These are phyloP conservation scores for Dactylellina sp. DNA, from an alignment of 2,329 filamentous ascomycete species.

Conservation along the genomic window DNA sequence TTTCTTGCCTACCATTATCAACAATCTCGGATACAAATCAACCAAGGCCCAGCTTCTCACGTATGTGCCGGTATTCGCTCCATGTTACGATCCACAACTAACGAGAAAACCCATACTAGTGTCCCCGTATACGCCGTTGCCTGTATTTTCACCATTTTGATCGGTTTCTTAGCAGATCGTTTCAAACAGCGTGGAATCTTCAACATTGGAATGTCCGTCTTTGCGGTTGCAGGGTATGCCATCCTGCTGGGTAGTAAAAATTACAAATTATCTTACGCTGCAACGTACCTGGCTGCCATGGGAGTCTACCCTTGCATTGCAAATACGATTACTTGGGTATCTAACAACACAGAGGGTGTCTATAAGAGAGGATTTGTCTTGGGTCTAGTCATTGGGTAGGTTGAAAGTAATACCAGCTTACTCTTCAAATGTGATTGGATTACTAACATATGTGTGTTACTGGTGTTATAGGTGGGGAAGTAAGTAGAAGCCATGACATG, in stretches of 20 bases:
- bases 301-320: slow-evolving; percentile 90
- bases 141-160: slow-evolving; percentile 74
- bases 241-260: slow-evolving; percentile 78
- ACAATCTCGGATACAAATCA: slow-evolving; percentile 68
- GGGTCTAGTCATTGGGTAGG: slow-evolving; percentile 79
- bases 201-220: slow-evolving; percentile 77
- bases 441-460: background rate
- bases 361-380: slow-evolving; percentile 91
- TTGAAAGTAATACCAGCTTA: slow-evolving; percentile 37
- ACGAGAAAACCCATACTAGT: slow-evolving; percentile 6
- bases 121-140: slow-evolving; percentile 78
- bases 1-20: slow-evolving; percentile 83
- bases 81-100: background rate
- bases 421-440: background rate
- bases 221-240: slow-evolving; percentile 81
- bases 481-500: slow-evolving; percentile 19
- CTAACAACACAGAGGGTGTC: slow-evolving; percentile 89
- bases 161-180: slow-evolving; percentile 82
- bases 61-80: slow-evolving; percentile 65
- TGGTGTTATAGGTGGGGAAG: slow-evolving; percentile 31
- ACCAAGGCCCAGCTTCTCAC: slow-evolving; percentile 77
- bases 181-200: slow-evolving; percentile 79
- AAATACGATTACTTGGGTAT: slow-evolving; percentile 88
- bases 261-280: slow-evolving; percentile 80
- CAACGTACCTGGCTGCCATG: slow-evolving; percentile 83